Percentiles rank a stretch among this genome's conserved stretches.
phyloP scores from a whole-genome alignment of 768 basidiomycete genomes.

The Agaricus bisporus region DNA sequence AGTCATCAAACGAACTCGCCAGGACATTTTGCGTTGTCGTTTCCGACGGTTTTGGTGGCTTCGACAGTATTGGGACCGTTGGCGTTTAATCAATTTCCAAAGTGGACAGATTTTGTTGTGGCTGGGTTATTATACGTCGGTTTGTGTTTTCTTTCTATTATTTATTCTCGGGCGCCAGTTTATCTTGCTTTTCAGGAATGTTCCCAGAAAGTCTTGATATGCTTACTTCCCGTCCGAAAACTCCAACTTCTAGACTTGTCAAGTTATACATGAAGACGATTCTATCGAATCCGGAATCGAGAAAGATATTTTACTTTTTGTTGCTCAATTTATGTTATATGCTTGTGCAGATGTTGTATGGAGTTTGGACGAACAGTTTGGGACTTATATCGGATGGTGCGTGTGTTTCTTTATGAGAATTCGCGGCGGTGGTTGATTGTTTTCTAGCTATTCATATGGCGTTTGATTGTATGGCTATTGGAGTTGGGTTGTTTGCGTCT shows the following conservation, averaged over 20 bases:
- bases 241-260: conserved; percentile 47
- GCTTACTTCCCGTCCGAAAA: conserved; percentile 37
- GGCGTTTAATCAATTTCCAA: conserved; percentile 55
- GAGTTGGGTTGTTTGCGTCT: conserved; percentile 89
- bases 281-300: conserved; percentile 84
- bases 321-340: conserved; percentile 93
- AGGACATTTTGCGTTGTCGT: conserved; percentile 56
- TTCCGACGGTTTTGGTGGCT: conserved; percentile 41
- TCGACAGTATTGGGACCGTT: conserved; percentile 52
- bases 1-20: conserved; percentile 43
- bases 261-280: conserved; percentile 85
- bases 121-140: conserved; percentile 60
- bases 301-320: conserved; percentile 96
- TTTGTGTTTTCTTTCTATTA: conserved; percentile 18
- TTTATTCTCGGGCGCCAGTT: too few species aligned
- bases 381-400: conserved; percentile 95
- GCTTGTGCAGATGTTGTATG: conserved; percentile 95
- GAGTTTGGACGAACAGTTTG: conserved; percentile 95
- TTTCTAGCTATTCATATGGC: conserved; percentile 99
- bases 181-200: conserved; percentile 39
- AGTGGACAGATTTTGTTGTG: conserved; percentile 54
- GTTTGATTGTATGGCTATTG: conserved; percentile 97
- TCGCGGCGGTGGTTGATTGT: too few species aligned
- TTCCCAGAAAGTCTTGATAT: conserved; percentile 41
- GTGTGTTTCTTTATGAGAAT: conserved; percentile 10